Percentiles rank a stretch among this genome's conserved stretches.
Conservation (phyloP, 2,329 filamentous ascomycete species). For the Coccinonectria pachysandricola region DNA sequence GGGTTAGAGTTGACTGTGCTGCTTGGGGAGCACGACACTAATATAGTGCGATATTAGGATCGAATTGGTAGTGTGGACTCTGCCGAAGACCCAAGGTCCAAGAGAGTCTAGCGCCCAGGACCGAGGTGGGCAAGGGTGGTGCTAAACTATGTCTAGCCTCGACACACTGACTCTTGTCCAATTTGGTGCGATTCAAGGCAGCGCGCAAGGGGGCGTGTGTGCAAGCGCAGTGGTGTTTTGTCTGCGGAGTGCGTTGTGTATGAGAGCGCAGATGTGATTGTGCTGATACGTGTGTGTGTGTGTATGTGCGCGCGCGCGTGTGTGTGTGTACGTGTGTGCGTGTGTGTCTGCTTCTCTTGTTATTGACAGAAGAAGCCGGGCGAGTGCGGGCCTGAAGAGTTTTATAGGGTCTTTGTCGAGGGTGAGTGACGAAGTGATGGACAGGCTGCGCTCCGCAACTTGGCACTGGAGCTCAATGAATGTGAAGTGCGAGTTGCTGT, state of each 20-base stretch:
- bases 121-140: conserved; percentile 19
- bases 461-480: too few relatives aligned
- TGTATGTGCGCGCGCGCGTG: conserved; percentile 6
- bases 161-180: conserved; percentile 20
- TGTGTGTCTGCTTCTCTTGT: conserved; percentile 13
- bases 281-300: conserved; percentile 10
- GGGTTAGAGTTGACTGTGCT: conserved; percentile 20
- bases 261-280: too few relatives aligned
- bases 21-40: conserved; percentile 30
- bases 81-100: conserved; percentile 24
- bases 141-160: conserved; percentile 18
- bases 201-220: conserved; percentile 10
- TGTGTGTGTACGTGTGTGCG: conserved; percentile 8
- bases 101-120: conserved; percentile 26
- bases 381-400: conserved; percentile 22
- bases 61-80: conserved; percentile 20
- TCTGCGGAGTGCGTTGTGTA: too few relatives aligned
- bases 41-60: conserved; percentile 29
- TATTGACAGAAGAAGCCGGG: conserved; percentile 15
- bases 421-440: conserved; percentile 21
- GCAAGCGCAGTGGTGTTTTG: conserved; percentile 4
- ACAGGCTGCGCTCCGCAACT: conserved; percentile 16
- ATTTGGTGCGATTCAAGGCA: conserved; percentile 17
- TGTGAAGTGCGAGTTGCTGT: too few relatives aligned
- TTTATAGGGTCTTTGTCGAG: conserved; percentile 20